Conservation (phyloP, 106 monocot genomes). For the Agapanthus africanus region DNA sequence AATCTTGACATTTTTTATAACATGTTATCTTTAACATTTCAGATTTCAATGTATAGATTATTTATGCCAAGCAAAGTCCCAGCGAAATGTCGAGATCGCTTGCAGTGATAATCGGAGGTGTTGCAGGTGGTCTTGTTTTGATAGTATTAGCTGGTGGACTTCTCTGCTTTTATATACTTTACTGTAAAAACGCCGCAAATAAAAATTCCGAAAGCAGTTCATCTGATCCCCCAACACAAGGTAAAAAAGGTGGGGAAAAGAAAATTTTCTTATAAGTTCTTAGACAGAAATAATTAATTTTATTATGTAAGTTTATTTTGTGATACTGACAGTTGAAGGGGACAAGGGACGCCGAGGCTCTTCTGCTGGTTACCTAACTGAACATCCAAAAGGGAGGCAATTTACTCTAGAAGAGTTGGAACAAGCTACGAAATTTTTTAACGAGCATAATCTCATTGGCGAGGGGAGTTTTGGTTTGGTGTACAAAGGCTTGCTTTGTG, state of each 20-base stretch:
- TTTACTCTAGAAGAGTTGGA: slow-evolving; percentile 52
- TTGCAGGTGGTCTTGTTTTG: slow-evolving; percentile 29
- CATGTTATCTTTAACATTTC: slow-evolving; percentile 1
- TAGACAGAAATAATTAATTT: neutral
- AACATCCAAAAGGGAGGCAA: slow-evolving; percentile 15
- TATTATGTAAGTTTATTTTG: neutral
- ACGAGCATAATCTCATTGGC: slow-evolving; percentile 50
- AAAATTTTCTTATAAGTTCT: too few relatives aligned
- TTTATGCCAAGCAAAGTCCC: neutral
- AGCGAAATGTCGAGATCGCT: slow-evolving; percentile 37
- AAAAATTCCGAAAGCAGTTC: slow-evolving; percentile 59
- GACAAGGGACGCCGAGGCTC: slow-evolving; percentile 16
- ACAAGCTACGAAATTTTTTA: slow-evolving; percentile 52
- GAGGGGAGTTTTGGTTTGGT: slow-evolving; percentile 59
- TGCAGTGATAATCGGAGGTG: slow-evolving; percentile 39
- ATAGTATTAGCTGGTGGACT: slow-evolving; percentile 16
- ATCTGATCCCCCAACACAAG: slow-evolving; percentile 51
- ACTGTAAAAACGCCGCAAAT: slow-evolving; percentile 17
- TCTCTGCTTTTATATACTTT: slow-evolving; percentile 23
- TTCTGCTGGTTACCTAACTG: too few relatives aligned
- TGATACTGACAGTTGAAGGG: slow-evolving; percentile 26
- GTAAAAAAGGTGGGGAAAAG: too few relatives aligned
- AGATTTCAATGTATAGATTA: slow-evolving; percentile 51
- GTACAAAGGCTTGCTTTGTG: slow-evolving; percentile 65
- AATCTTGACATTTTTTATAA: neutral